phyloP scores from a whole-genome alignment of 1,284 basidiomycete genomes.

The Cryptococcus jaspeensis region DNA sequence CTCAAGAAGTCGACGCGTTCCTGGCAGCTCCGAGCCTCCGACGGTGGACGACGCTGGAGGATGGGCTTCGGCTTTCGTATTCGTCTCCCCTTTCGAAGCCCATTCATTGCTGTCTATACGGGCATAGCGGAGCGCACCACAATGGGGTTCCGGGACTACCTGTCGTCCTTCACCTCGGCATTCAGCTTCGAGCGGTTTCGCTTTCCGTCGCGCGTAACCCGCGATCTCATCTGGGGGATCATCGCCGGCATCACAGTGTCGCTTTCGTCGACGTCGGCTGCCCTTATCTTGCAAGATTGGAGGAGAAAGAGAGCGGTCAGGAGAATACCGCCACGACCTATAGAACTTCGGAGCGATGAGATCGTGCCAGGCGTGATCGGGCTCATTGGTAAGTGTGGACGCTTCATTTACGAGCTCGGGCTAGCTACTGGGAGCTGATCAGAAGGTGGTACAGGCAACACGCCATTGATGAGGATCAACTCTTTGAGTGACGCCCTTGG shows the following conservation, averaged over 20 bases:
- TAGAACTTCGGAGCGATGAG: constrained; percentile 68
- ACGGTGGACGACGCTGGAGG: too few species aligned
- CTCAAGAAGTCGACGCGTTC: too few species aligned
- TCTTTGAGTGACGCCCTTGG: constrained; percentile 86
- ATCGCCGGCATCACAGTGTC: constrained; percentile 69
- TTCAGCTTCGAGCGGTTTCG: constrained; percentile 24
- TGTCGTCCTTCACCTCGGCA: constrained; percentile 7
- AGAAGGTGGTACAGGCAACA: constrained; percentile 67
- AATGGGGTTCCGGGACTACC: constrained; percentile 15
- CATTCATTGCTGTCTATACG: too few species aligned
- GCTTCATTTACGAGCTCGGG: neutral
- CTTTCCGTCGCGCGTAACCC: constrained; percentile 34
- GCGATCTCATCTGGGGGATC: constrained; percentile 62
- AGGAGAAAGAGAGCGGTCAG: constrained; percentile 46
- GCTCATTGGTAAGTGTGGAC: constrained; percentile 65
- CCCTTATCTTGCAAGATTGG: constrained; percentile 57
- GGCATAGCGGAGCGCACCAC: neutral
- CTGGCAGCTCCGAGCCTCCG: too few species aligned
- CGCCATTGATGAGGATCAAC: constrained; percentile 86
- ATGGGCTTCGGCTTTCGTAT: too few species aligned
- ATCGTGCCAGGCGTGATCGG: constrained; percentile 72
- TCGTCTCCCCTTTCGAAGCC: too few species aligned
- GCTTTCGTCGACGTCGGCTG: constrained; percentile 62
- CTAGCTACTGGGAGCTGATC: neutral
- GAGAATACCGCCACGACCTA: constrained; percentile 59